Conservation (phyloP, 306 rosid genomes). For the Carpinus fangiana region DNA sequence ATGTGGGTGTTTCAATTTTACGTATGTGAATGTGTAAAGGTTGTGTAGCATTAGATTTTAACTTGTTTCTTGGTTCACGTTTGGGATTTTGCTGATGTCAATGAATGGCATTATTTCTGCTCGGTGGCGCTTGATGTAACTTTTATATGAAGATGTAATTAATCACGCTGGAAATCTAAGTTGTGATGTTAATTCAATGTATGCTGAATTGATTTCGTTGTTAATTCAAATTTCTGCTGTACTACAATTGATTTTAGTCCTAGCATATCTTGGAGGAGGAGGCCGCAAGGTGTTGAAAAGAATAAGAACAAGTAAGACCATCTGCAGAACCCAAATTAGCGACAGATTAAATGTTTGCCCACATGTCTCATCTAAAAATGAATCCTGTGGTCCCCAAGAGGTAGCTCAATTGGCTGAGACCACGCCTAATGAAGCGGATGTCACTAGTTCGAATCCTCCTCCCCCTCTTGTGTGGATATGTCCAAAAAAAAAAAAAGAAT, state of each 20-base stretch:
- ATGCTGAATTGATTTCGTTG: background rate
- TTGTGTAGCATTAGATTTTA: background rate
- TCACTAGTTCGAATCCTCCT: too few relatives aligned
- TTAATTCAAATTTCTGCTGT: background rate
- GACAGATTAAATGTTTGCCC: background rate
- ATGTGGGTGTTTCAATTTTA: background rate
- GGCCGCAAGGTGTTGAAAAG: background rate
- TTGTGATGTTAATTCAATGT: background rate
- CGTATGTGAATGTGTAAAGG: too few relatives aligned
- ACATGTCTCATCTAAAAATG: background rate
- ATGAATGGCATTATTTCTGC: background rate
- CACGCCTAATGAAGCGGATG: too few relatives aligned
- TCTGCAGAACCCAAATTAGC: background rate
- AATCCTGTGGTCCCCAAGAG: too few relatives aligned
- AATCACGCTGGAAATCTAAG: background rate
- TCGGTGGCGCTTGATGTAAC: background rate
- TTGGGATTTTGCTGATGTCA: background rate
- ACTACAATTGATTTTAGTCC: background rate
- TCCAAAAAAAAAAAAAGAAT: background rate
- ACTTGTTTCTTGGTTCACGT: background rate
- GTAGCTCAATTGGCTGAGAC: too few relatives aligned
- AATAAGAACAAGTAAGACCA: background rate
- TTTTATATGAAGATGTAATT: background rate
- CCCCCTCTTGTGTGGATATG: too few relatives aligned
- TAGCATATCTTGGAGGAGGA: too few relatives aligned